Conservation (phyloP, 257 asterid genomes). For the Solanum corneliomulleri region DNA sequence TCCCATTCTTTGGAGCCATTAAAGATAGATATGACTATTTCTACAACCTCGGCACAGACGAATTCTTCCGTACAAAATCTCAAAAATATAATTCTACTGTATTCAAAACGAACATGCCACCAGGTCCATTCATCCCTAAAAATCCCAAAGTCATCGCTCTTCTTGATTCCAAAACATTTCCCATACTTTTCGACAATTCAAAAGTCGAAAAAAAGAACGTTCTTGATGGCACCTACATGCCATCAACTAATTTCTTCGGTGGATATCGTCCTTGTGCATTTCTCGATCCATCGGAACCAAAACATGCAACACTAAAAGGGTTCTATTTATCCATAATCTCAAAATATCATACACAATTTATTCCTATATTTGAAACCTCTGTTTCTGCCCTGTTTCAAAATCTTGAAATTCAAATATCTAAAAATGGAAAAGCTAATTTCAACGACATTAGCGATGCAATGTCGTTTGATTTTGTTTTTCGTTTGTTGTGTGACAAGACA, state of each 20-base stretch:
- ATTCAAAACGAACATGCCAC: constrained; percentile 35
- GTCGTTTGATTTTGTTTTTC: constrained; percentile 65
- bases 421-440: constrained; percentile 28
- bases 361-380: constrained; percentile 33
- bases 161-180: constrained; percentile 60
- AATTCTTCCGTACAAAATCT: constrained; percentile 29
- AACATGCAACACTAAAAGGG: constrained; percentile 34
- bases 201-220: constrained; percentile 54
- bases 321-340: constrained; percentile 26
- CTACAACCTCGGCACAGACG: constrained; percentile 36
- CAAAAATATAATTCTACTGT: constrained; percentile 37
- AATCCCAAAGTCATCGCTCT: constrained; percentile 27
- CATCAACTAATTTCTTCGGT: constrained; percentile 53
- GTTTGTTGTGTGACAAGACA: constrained; percentile 31
- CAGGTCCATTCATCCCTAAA: constrained; percentile 41
- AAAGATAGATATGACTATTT: constrained; percentile 32
- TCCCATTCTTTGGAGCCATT: constrained; percentile 33
- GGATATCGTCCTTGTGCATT: constrained; percentile 65
- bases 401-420: constrained; percentile 36
- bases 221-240: constrained; percentile 80
- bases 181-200: constrained; percentile 57
- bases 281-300: constrained; percentile 46
- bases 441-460: constrained; percentile 29
- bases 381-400: constrained; percentile 23
- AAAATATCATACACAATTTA: constrained; percentile 11